Base-by-base conservation (phyloP, 2,329 filamentous ascomycete species). In the Botrytis squamosa region DNA sequence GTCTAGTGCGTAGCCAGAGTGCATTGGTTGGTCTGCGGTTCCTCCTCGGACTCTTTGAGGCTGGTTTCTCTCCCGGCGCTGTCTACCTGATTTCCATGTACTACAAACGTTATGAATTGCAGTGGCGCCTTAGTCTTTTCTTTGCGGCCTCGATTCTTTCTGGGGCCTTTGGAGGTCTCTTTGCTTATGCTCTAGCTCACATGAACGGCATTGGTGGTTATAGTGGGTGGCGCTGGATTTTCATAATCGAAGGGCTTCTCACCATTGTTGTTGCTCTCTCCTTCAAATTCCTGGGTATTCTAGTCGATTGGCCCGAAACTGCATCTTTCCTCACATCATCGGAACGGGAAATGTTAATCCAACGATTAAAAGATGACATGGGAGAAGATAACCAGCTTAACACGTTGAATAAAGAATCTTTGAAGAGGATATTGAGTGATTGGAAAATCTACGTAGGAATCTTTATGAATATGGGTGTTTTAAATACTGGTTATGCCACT, bases 21-120 rank as follows among this genome's bases (percentile, higher is more conserved):
- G 89, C 90, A 0, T 83, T 93, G 75, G 88, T 93, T 78, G 87
- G 89, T 1, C 80, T 92, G n/a, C 85, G 90, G 16, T 92, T 90
- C 87, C 89, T 93, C 76, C 83, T 93, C 40, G 90, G 91, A 1
- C 55, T 77, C 4, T 75, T 77, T 25, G 77, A 77, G 70, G 76
- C 85, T 8, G 90, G 87, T 10, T 92, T 92, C 81, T 92, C 92
- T 78, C 90, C 91, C 0, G 83, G 91, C 9, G 64, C 71, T 16
- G 81, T 85, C 44, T 86, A 85, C 77, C 78, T 86, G 38, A 84
- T 84, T 0, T 85, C 84, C 29, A 84, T 84, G 79, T 87, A 85
- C 78, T 87, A 88, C 79, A 84, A 83, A 72, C 81, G 85, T 40
- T 82, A 85, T 75, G 85, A 87, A 77, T 83, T 85, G 55, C 85